Evolutionary conservation across 179 eudicot species (phyloP).

Genomic region (Vitellaria paradoxa): DNA sequence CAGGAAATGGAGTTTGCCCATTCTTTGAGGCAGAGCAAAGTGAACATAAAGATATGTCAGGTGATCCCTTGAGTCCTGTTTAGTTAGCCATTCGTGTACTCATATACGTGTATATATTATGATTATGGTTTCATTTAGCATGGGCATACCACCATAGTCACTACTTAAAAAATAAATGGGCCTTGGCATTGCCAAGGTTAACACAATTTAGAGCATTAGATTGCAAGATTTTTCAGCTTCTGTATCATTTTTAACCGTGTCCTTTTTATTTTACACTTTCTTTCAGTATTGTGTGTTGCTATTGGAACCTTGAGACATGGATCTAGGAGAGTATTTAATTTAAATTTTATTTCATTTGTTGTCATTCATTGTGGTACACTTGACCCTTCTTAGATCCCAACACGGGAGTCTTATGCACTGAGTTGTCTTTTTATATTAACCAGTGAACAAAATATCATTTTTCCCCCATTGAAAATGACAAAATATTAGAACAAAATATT

Average conservation of each 20-base stretch:
- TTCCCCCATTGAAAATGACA: no score
- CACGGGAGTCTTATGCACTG: no score
- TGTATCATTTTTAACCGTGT: background rate
- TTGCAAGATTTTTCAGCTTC: background rate
- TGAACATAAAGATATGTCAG: conserved; percentile 89
- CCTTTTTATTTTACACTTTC: background rate
- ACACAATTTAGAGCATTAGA: background rate
- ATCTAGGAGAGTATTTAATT: background rate
- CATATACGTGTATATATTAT: background rate
- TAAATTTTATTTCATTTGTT: background rate
- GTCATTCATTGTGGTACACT: background rate
- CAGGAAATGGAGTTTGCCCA: conserved; percentile 99
- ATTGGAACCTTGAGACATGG: background rate
- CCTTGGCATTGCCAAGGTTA: background rate
- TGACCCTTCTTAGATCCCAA: no score
- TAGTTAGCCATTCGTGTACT: background rate
- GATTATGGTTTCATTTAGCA: background rate
- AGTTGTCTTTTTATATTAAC: no score
- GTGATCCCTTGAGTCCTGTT: conserved; percentile 35
- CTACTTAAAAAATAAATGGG: background rate
- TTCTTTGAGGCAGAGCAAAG: conserved; percentile 92
- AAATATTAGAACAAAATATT: no score
- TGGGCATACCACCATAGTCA: background rate
- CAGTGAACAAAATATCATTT: no score
- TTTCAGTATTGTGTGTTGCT: background rate